These are phyloP conservation scores for Ophiostoma himal-ulmi DNA, from an alignment of 2,329 filamentous ascomycete species.

Conservation along the genomic window DNA sequence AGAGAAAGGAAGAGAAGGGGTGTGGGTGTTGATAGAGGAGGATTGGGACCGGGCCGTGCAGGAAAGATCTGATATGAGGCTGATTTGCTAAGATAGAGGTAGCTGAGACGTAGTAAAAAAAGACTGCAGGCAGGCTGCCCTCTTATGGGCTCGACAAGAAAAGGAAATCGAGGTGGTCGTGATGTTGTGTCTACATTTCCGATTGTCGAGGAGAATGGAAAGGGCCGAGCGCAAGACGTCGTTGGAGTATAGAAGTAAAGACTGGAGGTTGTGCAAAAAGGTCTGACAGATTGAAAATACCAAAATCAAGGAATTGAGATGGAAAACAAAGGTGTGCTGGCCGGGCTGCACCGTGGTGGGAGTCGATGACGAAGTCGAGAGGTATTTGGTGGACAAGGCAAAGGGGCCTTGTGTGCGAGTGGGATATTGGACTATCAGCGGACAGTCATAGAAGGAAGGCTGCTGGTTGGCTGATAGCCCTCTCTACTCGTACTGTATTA, in stretches of 20 bases:
- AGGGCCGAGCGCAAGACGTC: not conserved
- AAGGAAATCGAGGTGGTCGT: constrained; percentile 1
- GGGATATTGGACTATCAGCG: constrained; percentile 7
- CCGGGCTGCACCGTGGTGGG: constrained; percentile 8
- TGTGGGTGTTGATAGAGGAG: not conserved
- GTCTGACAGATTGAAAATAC: not conserved
- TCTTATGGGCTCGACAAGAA: constrained; percentile 13
- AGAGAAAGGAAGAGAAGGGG: constrained; percentile 7
- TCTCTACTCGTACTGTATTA: not conserved
- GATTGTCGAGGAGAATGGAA: not conserved
- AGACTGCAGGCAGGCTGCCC: constrained; percentile 15
- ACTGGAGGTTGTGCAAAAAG: not conserved
- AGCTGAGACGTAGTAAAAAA: not conserved
- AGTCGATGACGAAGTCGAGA: constrained; percentile 11
- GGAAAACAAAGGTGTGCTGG: not conserved
- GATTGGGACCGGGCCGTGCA: constrained; percentile 5
- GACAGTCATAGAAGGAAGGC: constrained; percentile 12
- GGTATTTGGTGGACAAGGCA: not conserved
- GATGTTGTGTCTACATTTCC: constrained; percentile 8
- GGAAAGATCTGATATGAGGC: not conserved
- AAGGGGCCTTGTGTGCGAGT: constrained; percentile 7
- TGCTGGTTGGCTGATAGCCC: constrained; percentile 16
- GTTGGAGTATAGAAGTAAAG: not conserved
- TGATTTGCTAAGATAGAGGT: not conserved
- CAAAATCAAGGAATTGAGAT: not conserved